Conservation (phyloP, 1,139 yeast genomes). For the Candida sanyaensis region DNA sequence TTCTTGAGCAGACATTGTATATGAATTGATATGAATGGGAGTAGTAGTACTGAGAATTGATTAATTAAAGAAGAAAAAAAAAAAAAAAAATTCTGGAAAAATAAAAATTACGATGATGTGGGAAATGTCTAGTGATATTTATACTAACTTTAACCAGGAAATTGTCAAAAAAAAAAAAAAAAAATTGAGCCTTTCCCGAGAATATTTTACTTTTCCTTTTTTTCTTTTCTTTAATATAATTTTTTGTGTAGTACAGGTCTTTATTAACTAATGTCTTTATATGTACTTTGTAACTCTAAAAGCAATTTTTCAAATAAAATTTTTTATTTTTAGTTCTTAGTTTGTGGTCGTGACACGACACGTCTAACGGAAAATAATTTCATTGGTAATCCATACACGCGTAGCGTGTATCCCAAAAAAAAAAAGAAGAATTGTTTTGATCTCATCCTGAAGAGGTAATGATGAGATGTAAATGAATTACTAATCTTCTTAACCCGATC, state of each 20-base stretch:
- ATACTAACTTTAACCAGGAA: neutral
- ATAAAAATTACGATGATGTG: slow-evolving; percentile 1
- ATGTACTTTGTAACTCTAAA: neutral
- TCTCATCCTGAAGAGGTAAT: neutral
- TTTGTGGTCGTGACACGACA: slow-evolving; percentile 1
- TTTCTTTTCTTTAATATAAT: neutral
- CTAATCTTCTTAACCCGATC: neutral
- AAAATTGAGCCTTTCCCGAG: neutral
- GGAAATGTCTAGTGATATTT: slow-evolving; percentile 3
- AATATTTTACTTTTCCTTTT: neutral
- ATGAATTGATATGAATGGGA: neutral
- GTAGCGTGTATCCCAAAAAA: neutral
- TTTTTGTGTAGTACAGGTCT: neutral
- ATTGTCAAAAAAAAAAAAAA: neutral
- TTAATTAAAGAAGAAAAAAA: neutral
- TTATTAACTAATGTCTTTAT: neutral
- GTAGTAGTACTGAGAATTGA: neutral
- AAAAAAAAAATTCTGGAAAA: slow-evolving; percentile 1
- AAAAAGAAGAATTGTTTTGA: neutral
- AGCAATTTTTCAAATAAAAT: neutral
- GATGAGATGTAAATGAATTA: neutral
- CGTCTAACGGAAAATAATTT: neutral
- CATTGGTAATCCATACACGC: neutral
- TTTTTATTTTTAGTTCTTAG: neutral
- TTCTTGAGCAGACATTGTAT: slow-evolving; percentile 31